Evolutionary conservation across 169 alveolate species (phyloP), one percentile per base, ranked within the genome.

Genomic region (Plasmodium cynomolgi): DNA sequence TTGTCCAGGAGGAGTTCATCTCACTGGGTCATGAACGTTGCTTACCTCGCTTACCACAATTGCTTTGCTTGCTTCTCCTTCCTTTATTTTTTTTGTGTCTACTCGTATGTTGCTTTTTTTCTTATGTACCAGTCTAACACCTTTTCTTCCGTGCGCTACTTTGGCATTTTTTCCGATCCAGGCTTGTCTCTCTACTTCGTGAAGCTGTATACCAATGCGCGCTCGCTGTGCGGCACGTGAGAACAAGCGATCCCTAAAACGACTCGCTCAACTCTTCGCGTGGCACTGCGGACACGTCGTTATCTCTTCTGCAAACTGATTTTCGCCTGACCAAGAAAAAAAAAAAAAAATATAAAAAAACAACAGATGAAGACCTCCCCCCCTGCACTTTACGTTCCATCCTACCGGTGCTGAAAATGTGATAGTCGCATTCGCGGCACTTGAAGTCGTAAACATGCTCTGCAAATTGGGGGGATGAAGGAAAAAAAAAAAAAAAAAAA

Each of bases 371-470:
- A 62, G 75, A 17, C 8, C 15, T 1, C 15, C 33, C 7, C 33
- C 4, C 17, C 26, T 0, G 3, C 13, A 9, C 33, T n/a, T n/a
- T 47, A 47, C 33, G 34, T 0, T 26, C 26, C 15, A 62, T 8
- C 44, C 20, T 88, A 88, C 94, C 50, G 62, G 94, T 62, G 56
- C 81, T 80, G 50, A 88, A 88, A 79, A 88, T 79, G 39, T 88
- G 88, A 11, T 88, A 88, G 29, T 68, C 68, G 81, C 94, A 88
- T 23, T 88, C 47, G 9, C 20, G 81, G 20, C 94, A 88, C 73
- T 88, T 88, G 74, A 88, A 88, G 31, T 88, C 73, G 72, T 41
- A 88, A 88, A 79, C 34, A 23, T 88, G 80, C 50, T 73, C 94
- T 88, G 73, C n/a, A 44, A 44, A 31, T 47, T 29, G 33, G 33